Conservation (phyloP, 371 early-diverging fungal genomes). For the Mortierella sp. region DNA sequence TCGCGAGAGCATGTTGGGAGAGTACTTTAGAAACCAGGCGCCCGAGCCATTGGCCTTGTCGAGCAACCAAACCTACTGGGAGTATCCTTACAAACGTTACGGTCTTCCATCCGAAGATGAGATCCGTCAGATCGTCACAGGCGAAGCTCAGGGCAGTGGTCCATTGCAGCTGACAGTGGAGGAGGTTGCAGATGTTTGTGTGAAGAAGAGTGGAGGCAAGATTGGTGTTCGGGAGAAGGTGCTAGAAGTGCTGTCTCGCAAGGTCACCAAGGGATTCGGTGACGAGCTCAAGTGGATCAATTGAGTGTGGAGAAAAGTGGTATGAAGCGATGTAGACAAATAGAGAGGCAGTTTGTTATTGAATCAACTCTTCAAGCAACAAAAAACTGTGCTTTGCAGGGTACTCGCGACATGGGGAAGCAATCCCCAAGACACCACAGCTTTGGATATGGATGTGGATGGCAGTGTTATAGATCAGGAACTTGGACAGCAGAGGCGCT, state of each 20-base stretch:
- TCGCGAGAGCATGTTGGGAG: conserved; percentile 64
- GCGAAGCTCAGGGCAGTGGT: conserved; percentile 67
- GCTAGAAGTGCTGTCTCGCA: conserved; percentile 69
- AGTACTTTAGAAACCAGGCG: conserved; percentile 64
- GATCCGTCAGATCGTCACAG: conserved; percentile 67
- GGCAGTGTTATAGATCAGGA: no score
- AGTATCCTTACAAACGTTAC: conserved; percentile 80
- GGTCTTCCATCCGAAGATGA: conserved; percentile 85
- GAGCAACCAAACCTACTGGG: conserved; percentile 52
- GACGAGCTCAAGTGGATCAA: conserved; percentile 58
- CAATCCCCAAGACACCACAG: no score
- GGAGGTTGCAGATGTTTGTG: conserved; percentile 78
- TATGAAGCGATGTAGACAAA: background rate
- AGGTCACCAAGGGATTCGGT: conserved; percentile 54
- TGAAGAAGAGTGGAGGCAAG: conserved; percentile 67
- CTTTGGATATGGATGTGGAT: no score
- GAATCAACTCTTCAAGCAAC: no score
- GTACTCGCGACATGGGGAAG: no score
- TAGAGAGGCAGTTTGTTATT: background rate
- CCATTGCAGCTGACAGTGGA: conserved; percentile 61
- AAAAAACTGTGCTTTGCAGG: no score
- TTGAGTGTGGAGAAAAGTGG: conserved; percentile 45
- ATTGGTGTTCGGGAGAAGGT: conserved; percentile 80
- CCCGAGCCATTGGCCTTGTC: conserved; percentile 55
- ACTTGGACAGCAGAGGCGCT: no score